Base-by-base conservation (phyloP, 1,284 basidiomycete species). In the Termitomyces sp. region DNA sequence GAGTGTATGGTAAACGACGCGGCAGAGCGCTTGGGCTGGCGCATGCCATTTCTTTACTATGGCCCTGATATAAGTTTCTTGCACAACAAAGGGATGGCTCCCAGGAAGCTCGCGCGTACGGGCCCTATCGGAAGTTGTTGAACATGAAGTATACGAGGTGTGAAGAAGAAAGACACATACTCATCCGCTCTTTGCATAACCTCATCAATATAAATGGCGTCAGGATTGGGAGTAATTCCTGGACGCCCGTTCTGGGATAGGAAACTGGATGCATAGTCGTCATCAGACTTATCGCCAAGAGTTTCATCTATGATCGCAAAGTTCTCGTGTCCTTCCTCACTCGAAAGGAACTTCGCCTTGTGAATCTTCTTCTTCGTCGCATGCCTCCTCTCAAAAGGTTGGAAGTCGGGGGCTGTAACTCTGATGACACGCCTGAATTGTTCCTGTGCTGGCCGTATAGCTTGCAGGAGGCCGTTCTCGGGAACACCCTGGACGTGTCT, bases 51-150 rank as follows among this genome's bases (percentile, higher is more conserved):
- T 57, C 14, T 65, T 49, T 9, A 76, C 74, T 18, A 80, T 66
- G 1, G 64, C 54, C 1, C 63, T 54, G 42, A 90, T 84, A 43
- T 78, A 80, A 0, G 63, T 55, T 5, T 73, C 62, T 26, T 80
- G 79, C 0, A 86, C 82, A 0, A 78, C 70, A 57, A 84, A 88
- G 0, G 86, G 86, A 54, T 77, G 80, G 55, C 79, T 77, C 13
- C 77, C 81, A 0, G 86, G 85, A 0, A 89, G 71, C 61, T 89
- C 84, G 4, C 85, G 80, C 0, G 84, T 84, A 0, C 80, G 75
- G 0, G 84, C 78, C 7, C 87, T 89, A 52, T 35, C 1, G 16
- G 13, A 39, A 34, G 34, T 34, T 31, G 34, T 34, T 31, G 9
- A 26, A 26, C 11, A 8, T 13, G 4, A 19, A 21, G 5, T 19